phyloP scores from a whole-genome alignment of 2,329 filamentous ascomycete genomes.

The Celoporthe dispersa region DNA sequence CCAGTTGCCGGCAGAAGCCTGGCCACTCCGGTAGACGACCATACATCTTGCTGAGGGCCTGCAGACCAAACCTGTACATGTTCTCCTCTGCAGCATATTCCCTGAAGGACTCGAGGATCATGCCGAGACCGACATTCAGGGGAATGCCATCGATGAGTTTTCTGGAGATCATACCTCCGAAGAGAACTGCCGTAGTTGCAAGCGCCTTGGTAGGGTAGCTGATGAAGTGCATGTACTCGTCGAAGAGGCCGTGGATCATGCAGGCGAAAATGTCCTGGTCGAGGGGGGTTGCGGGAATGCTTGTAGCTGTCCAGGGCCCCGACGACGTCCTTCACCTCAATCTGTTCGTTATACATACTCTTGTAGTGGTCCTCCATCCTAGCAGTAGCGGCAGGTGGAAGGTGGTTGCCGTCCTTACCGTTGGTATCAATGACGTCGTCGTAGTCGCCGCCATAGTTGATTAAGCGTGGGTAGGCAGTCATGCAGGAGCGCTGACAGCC shows the following conservation, averaged over 20 bases:
- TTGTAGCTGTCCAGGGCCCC: slow-evolving; percentile 86
- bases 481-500: slow-evolving; percentile 85
- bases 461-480: slow-evolving; percentile 87
- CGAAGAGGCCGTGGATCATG: slow-evolving; percentile 97
- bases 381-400: slow-evolving; percentile 78
- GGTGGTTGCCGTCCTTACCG: slow-evolving; percentile 77
- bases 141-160: slow-evolving; percentile 89
- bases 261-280: slow-evolving; percentile 97
- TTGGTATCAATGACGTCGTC: slow-evolving; percentile 91
- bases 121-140: slow-evolving; percentile 89
- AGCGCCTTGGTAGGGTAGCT: slow-evolving; percentile 96
- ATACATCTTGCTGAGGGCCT: slow-evolving; percentile 88
- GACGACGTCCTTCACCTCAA: slow-evolving; percentile 84
- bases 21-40: slow-evolving; percentile 89
- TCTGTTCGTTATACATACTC: slow-evolving; percentile 93
- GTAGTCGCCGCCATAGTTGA: slow-evolving; percentile 93
- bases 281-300: slow-evolving; percentile 75
- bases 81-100: slow-evolving; percentile 81
- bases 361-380: slow-evolving; percentile 99
- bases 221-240: slow-evolving; percentile 94
- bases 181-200: slow-evolving; percentile 93
- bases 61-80: slow-evolving; percentile 98
- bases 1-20: slow-evolving; percentile 85
- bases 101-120: slow-evolving; percentile 95
- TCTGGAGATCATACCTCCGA: slow-evolving; percentile 94